A percentile compares a stretch with the other conserved stretches of the same genome.
Conservation (phyloP, 352 stramenopile genomes). For the Chrysophaeum taylorii region DNA sequence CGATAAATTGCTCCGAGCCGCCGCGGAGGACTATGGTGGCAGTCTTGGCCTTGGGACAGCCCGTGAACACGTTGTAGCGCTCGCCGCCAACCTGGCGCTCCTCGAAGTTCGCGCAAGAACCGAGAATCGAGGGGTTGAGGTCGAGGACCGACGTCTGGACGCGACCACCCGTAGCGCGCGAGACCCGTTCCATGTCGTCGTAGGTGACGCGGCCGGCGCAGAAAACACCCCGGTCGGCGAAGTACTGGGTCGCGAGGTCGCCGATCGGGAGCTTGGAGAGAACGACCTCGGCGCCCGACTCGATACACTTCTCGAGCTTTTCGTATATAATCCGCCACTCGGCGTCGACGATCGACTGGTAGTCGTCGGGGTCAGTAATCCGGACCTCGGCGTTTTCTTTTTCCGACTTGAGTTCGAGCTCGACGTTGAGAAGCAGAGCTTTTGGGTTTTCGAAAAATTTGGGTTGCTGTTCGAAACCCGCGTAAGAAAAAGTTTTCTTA, state of each 20-base stretch:
- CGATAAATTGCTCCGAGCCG: slow-evolving; percentile 91
- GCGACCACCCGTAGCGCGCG: slow-evolving; percentile 81
- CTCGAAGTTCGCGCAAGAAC: slow-evolving; percentile 88
- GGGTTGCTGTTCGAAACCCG: slow-evolving; percentile 98
- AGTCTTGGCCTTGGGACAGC: slow-evolving; percentile 83
- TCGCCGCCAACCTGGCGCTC: slow-evolving; percentile 93
- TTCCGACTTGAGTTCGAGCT: slow-evolving; percentile 97
- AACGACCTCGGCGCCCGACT: slow-evolving; percentile 89
- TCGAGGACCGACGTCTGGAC: slow-evolving; percentile 85
- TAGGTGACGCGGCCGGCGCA: slow-evolving; percentile 89
- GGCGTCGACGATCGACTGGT: slow-evolving; percentile 98
- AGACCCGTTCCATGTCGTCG: slow-evolving; percentile 91
- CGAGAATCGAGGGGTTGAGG: slow-evolving; percentile 74
- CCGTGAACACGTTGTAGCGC: slow-evolving; percentile 96
- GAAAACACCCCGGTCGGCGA: slow-evolving; percentile 93
- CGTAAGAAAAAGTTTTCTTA: slow-evolving; percentile 99
- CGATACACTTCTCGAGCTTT: slow-evolving; percentile 78
- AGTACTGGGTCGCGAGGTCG: slow-evolving; percentile 71
- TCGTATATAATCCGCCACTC: slow-evolving; percentile 99
- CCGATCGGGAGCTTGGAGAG: slow-evolving; percentile 87
- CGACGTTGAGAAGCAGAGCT: slow-evolving; percentile 94
- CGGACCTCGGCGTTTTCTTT: slow-evolving; percentile 97
- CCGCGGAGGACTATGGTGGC: slow-evolving; percentile 92
- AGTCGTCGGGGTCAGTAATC: slow-evolving; percentile 90
- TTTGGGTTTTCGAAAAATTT: slow-evolving; percentile 92